phyloP scores from a whole-genome alignment of 2,329 filamentous ascomycete species.

The Beauveria sp. region DNA sequence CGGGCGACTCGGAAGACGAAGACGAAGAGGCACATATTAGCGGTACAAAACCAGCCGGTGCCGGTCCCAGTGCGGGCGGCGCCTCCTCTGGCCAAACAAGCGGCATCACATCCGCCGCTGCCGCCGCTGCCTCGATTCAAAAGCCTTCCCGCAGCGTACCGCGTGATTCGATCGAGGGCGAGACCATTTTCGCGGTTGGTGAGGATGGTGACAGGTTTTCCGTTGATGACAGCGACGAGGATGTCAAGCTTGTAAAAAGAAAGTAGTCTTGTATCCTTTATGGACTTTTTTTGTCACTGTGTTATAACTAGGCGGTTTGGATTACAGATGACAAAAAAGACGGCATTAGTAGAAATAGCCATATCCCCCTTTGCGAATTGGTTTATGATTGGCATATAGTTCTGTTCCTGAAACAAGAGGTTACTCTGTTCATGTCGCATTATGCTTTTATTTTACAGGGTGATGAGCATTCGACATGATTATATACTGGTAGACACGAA shows the following conservation, averaged over 20 bases:
- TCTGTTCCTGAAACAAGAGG: neutral
- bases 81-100: neutral
- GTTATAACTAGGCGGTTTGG: neutral
- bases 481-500: neutral
- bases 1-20: slow-evolving; percentile 51
- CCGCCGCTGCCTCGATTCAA: neutral
- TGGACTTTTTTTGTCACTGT: neutral
- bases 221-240: slow-evolving; percentile 54
- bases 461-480: neutral
- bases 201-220: slow-evolving; percentile 79
- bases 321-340: neutral
- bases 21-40: slow-evolving; percentile 47
- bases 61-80: neutral
- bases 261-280: slow-evolving; percentile 28
- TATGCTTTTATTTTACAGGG: neutral
- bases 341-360: neutral
- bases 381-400: neutral
- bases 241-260: slow-evolving; percentile 46
- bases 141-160: slow-evolving; percentile 29
- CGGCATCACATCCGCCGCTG: neutral
- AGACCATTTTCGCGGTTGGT: slow-evolving; percentile 93
- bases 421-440: neutral
- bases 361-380: neutral
- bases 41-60: slow-evolving; percentile 18
- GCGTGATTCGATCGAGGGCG: slow-evolving; percentile 63